These are phyloP conservation scores for Pterocarpus macrocarpus DNA, from an alignment of 306 rosid genomes.

Conservation along the genomic window DNA sequence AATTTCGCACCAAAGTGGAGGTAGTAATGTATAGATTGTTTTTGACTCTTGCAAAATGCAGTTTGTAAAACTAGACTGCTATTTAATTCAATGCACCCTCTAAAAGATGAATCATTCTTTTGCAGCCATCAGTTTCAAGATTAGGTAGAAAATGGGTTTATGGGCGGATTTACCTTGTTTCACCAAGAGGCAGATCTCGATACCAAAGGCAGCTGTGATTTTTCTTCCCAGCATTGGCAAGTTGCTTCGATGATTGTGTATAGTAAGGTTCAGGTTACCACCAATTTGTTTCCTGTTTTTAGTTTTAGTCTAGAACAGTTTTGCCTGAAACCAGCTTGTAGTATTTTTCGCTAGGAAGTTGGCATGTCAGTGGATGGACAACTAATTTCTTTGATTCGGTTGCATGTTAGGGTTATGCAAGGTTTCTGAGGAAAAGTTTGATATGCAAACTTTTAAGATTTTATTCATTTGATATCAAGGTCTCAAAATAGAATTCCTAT, in stretches of 20 bases:
- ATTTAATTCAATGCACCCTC: conserved; percentile 9
- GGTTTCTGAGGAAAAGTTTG: conserved; percentile 7
- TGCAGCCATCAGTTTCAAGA: conserved; percentile 75
- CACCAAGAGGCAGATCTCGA: conserved; percentile 55
- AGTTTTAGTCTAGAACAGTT: conserved; percentile 26
- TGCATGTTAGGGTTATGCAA: not conserved
- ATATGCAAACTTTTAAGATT: not conserved
- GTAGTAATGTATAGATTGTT: conserved; percentile 56
- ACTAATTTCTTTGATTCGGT: conserved; percentile 13
- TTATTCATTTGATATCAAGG: not conserved
- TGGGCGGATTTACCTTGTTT: conserved; percentile 88
- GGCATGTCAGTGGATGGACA: conserved; percentile 22
- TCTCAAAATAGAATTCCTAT: conserved; percentile 5
- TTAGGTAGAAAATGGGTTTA: conserved; percentile 86
- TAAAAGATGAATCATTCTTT: conserved; percentile 14
- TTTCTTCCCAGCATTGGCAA: conserved; percentile 30
- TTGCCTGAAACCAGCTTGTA: conserved; percentile 35
- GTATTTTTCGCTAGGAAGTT: conserved; percentile 27
- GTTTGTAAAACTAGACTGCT: conserved; percentile 13
- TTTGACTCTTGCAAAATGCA: conserved; percentile 20
- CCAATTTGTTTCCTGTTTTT: conserved; percentile 18
- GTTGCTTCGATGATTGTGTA: conserved; percentile 35
- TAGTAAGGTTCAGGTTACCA: conserved; percentile 30
- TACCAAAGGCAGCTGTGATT: conserved; percentile 57
- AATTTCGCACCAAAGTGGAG: conserved; percentile 85